Evolutionary conservation across 768 basidiomycete genomes (phyloP).

Genomic region (Rubroboletus pulcherrimus): DNA sequence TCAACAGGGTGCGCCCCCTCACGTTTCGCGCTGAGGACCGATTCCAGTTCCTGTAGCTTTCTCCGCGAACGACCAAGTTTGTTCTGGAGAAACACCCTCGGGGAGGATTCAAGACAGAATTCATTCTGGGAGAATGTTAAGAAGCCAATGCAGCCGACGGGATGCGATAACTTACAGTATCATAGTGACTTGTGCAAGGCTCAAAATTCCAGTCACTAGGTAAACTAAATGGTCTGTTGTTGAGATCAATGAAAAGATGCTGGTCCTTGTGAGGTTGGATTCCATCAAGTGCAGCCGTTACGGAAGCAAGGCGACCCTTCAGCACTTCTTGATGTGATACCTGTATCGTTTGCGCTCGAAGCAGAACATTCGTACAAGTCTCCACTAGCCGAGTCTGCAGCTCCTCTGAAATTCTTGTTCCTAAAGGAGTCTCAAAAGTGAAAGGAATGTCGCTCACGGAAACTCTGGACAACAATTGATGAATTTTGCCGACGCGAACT

Average conservation of each 20-base stretch:
- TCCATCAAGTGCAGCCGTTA: constrained; percentile 45
- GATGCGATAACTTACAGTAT: constrained; percentile 50
- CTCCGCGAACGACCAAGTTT: constrained; percentile 55
- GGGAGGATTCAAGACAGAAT: constrained; percentile 62
- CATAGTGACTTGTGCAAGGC: constrained; percentile 70
- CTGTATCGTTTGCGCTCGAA: constrained; percentile 58
- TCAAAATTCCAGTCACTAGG: constrained; percentile 74
- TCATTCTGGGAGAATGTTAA: constrained; percentile 25
- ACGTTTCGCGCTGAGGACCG: constrained; percentile 62
- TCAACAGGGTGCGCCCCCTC: constrained; percentile 21
- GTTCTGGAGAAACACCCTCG: constrained; percentile 81
- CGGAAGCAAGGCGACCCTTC: constrained; percentile 45
- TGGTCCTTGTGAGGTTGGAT: constrained; percentile 64
- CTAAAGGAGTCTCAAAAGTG: neutral
- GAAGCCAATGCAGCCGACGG: neutral
- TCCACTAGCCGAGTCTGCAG: constrained; percentile 62
- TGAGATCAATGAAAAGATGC: constrained; percentile 67
- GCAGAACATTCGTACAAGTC: constrained; percentile 51
- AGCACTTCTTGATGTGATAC: constrained; percentile 54
- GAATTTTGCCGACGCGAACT: constrained; percentile 6
- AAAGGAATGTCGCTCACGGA: constrained; percentile 44
- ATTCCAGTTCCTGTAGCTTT: constrained; percentile 62
- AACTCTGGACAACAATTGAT: constrained; percentile 49
- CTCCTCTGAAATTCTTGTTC: constrained; percentile 45
- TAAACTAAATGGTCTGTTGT: constrained; percentile 58